Evolutionary conservation across 148 eudicot genomes (phyloP), one percentile per base, ranked within the genome.

Genomic region (Gaultheria prostrata): DNA sequence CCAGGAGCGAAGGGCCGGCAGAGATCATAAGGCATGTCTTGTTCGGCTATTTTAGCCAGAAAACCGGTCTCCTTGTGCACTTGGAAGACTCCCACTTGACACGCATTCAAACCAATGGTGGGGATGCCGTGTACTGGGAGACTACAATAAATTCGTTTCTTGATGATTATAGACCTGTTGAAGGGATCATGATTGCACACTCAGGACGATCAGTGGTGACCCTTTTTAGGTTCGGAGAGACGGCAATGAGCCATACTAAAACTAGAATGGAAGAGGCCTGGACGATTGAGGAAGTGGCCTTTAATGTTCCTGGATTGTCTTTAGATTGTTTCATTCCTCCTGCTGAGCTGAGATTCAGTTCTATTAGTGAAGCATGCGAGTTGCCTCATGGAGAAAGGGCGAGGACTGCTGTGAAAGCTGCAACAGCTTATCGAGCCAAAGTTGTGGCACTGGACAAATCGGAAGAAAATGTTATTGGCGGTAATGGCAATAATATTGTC

Each of bases 101-200:
- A 80, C 98, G 98, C 56, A 93, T 95, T 77, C 98, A 94, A 82
- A 88, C 90, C 77, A 94, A 93, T 32, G 98, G 95, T n/a, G 95
- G 98, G 13, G 98, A 95, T 79, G 98, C 98, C 20, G 98, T 94
- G 6, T 95, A 95, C 80, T 95, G 98, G 98, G 98, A 95, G 85
- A 95, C 97, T 15, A 95, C 98, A 32, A 93, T 95, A 63, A 92
- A 92, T 76, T 95, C 98, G 4, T 90, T 87, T 69, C 91, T 95
- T 15, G 97, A 95, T 7, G 98, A 95, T 76, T 94, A 95, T 80
- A 83, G 91, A 83, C 90, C 94, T 3, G 95, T 95, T 46, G 98
- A 95, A 87, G 98, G 98, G 65, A 90, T 95, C 82, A 92, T 94
- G 98, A 92, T 95, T 63, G 97, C 98, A 84, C 98, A 95, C 82